Evolutionary conservation across 179 eudicot genomes (phyloP).

Genomic region (Camellia oleifera): DNA sequence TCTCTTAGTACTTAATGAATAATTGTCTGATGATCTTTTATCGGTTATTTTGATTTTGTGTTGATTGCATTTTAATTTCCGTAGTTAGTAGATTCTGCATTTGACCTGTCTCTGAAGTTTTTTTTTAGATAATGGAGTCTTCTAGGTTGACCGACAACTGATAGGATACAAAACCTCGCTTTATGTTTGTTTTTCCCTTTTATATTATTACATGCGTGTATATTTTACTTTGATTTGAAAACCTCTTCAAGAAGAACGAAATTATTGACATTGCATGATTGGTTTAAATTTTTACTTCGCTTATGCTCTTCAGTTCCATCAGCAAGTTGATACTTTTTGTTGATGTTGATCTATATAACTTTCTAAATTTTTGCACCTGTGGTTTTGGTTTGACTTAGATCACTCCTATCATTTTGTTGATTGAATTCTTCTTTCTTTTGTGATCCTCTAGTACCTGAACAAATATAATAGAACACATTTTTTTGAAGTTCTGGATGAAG

Average conservation of each 20-base stretch:
- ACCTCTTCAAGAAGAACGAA: not conserved
- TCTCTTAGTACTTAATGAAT: not conserved
- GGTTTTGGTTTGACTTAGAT: conserved; percentile 5
- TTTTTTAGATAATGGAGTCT: not conserved
- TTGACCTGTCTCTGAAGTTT: not conserved
- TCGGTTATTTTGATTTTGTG: not conserved
- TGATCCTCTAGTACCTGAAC: not conserved
- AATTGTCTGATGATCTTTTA: not conserved
- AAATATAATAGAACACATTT: not conserved
- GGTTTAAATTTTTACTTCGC: not conserved
- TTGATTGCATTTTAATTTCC: not conserved
- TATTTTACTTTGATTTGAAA: not conserved
- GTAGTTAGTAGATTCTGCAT: not conserved
- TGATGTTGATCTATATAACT: not conserved
- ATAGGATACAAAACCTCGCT: conserved; percentile 4
- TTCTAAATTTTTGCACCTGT: not conserved
- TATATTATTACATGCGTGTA: not conserved
- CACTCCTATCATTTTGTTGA: not conserved
- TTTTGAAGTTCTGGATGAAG: conserved; percentile 7
- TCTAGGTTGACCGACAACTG: not conserved
- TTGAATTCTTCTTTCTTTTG: not conserved
- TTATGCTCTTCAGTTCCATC: not conserved
- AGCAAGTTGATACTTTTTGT: not conserved
- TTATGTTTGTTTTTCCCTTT: not conserved
- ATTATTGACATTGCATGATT: not conserved